Conservation (phyloP, 176 grass and related monocot genomes). For the Musa schizocarpa region DNA sequence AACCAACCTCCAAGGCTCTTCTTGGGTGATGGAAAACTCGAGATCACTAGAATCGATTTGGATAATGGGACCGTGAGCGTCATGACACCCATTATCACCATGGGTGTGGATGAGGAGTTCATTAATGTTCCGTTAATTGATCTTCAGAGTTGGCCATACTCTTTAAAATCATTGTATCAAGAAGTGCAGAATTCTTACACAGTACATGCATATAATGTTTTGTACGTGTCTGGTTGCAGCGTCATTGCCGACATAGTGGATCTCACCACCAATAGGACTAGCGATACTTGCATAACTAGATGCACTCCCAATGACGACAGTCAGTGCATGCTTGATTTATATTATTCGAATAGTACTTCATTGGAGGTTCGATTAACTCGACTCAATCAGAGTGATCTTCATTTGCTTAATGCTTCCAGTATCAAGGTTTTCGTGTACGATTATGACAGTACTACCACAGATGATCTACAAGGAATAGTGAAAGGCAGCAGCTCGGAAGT, state of each 20-base stretch:
- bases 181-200: too few relatives aligned
- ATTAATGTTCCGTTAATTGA: background rate
- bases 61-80: rapidly evolving
- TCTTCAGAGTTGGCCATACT: background rate
- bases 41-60: background rate
- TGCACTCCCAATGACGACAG: background rate
- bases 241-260: background rate
- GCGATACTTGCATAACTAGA: background rate
- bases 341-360: too few relatives aligned
- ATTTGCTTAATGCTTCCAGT: too few relatives aligned
- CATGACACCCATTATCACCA: background rate
- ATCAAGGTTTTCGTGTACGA: too few relatives aligned
- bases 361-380: too few relatives aligned
- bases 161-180: background rate
- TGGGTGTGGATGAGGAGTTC: background rate
- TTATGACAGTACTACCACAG: rapidly evolving
- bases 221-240: background rate
- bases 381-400: too few relatives aligned
- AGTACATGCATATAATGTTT: rapidly evolving
- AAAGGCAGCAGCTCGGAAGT: too few relatives aligned
- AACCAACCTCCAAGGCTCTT: too few relatives aligned
- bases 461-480: too few relatives aligned
- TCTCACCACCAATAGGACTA: background rate
- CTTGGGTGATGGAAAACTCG: too few relatives aligned
- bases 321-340: too few relatives aligned